Base-by-base conservation (phyloP, 768 basidiomycete species). In the Tylopilus sp. region DNA sequence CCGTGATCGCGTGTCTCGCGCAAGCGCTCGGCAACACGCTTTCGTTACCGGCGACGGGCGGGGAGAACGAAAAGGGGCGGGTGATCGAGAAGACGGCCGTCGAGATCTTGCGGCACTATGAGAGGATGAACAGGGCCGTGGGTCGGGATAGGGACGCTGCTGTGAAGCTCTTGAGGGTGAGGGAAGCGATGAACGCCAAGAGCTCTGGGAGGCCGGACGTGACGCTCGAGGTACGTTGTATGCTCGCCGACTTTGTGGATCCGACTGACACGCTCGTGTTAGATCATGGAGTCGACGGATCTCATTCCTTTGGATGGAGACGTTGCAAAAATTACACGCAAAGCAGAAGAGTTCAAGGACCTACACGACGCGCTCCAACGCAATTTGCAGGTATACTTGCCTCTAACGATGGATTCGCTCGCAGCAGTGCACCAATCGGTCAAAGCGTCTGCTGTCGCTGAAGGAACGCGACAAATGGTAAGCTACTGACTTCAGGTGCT, bases 321-420 rank as follows among this genome's bases (percentile, higher is more conserved):
- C 58, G 82, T 94, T 14, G 82, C 83, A 10, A 86, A 87, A 67
- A 92, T 92, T 63, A 92, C 89, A 30, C 81, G 86, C 36, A 80
- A 86, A 40, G 90, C 92, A 16, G 92, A 96, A 65, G 89, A 93
- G 61, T 95, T 98, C 74, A 86, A 86, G 65, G 84, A 92, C 48
- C 71, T 88, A 17, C 87, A 96, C 51, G 91, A 96, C 60, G 80
- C 89, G 3, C 74, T 97, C 62, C 90, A 94, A 62, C 83, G 89
- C 58, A 98, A 96, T 73, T 71, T 98, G 68, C 92, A 92, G 62
- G 81, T 83, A 3, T 89, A 97, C 68, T 78, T 98, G 45, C 82
- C 89, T 30, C 80, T 93, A 34, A 88, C 92, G 21, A 99, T 98
- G 97, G 92, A 94, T 64, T 83, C 87, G 26, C 82, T 98, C 25